phyloP scores from a whole-genome alignment of 208 protist species.

The Trichomonas tenax region DNA sequence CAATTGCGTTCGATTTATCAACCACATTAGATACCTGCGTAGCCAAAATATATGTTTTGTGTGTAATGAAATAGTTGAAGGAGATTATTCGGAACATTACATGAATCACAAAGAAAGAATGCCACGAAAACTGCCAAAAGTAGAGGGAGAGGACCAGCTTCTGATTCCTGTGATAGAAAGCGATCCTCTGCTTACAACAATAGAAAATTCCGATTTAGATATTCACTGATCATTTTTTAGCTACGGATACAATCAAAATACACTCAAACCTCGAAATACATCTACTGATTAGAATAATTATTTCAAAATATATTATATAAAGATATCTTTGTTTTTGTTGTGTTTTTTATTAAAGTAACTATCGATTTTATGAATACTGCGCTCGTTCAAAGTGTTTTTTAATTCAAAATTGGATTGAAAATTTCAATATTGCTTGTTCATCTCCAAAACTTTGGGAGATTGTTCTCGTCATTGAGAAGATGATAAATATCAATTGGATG shows the following conservation, averaged over 20 bases:
- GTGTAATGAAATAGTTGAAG: not conserved
- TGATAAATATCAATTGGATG: no score
- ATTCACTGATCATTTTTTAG: not conserved
- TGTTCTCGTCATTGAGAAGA: no score
- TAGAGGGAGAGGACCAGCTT: not conserved
- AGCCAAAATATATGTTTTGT: not conserved
- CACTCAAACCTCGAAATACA: not conserved
- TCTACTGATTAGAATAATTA: not conserved
- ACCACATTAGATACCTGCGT: not conserved
- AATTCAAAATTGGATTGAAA: no score
- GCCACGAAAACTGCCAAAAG: not conserved
- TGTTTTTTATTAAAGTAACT: no score
- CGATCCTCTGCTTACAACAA: not conserved
- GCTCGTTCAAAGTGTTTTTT: no score
- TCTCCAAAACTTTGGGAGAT: no score
- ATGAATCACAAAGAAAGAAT: not conserved
- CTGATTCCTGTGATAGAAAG: not conserved
- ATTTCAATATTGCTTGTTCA: no score
- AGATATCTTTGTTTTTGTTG: no score
- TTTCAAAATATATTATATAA: not conserved
- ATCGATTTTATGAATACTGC: no score
- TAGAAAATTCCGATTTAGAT: not conserved
- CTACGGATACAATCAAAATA: not conserved
- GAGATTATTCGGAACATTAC: no score
- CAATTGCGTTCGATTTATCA: conserved; percentile 9